phyloP scores from a whole-genome alignment of 352 stramenopile genomes.

The Phytophthora tentaculata region DNA sequence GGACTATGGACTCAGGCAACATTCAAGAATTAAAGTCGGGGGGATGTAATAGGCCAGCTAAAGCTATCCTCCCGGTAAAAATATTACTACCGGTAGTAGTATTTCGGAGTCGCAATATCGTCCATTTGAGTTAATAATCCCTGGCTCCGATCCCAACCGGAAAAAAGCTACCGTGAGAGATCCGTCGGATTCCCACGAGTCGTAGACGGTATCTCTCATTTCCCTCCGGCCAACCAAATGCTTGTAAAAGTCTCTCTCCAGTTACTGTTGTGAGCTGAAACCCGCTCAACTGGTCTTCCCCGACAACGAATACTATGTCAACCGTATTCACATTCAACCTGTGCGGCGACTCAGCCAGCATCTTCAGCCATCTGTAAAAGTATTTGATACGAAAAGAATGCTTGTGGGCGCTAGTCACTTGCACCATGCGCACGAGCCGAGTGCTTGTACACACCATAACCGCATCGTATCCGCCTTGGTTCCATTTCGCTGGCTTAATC shows the following conservation, averaged over 20 bases:
- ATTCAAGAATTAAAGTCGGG: too few species aligned
- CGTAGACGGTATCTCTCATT: neutral
- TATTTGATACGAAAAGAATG: slow-evolving; percentile 15
- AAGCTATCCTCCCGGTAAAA: too few species aligned
- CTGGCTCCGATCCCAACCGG: too few species aligned
- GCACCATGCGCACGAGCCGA: slow-evolving; percentile 14
- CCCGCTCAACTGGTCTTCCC: neutral
- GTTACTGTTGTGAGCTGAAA: neutral
- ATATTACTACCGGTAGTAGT: too few species aligned
- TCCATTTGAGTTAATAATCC: too few species aligned
- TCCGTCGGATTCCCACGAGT: too few species aligned
- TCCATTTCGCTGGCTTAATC: slow-evolving; percentile 24
- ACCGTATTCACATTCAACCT: neutral
- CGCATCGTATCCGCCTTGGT: slow-evolving; percentile 22
- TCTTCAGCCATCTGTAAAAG: slow-evolving; percentile 14
- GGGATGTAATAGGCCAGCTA: too few species aligned
- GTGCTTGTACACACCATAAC: slow-evolving; percentile 24
- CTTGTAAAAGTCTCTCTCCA: neutral
- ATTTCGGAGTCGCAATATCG: too few species aligned
- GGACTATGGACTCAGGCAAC: too few species aligned
- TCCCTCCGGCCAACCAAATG: neutral
- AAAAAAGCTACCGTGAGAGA: too few species aligned
- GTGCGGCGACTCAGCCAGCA: neutral
- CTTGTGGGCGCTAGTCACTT: slow-evolving; percentile 12
- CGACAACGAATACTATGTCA: neutral